Percentiles rank a stretch among this genome's conserved stretches.
Conservation (phyloP, 2,329 filamentous ascomycete species). For the Fusarium coffeatum region DNA sequence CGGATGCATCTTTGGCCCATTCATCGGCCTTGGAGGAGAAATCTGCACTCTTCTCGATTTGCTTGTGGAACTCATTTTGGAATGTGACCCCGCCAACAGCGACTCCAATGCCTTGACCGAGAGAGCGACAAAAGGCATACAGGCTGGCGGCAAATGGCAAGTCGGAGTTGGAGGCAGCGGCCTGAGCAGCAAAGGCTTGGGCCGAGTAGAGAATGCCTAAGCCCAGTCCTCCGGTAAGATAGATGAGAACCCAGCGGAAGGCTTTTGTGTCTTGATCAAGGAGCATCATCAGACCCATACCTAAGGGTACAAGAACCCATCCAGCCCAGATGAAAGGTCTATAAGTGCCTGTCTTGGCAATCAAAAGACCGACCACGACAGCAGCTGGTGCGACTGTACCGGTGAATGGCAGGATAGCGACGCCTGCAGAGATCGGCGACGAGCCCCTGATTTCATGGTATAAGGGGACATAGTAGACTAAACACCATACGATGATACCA, state of each 20-base stretch:
- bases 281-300: conserved; percentile 66
- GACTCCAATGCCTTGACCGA: conserved; percentile 74
- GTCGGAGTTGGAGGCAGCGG: conserved; percentile 56
- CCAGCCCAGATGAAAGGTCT: conserved; percentile 71
- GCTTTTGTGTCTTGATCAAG: conserved; percentile 62
- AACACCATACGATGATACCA: conserved; percentile 40
- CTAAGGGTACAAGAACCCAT: conserved; percentile 70
- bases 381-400: conserved; percentile 73
- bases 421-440: conserved; percentile 49
- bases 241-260: conserved; percentile 70
- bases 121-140: conserved; percentile 69
- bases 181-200: conserved; percentile 72
- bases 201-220: conserved; percentile 73
- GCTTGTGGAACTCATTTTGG: conserved; percentile 70
- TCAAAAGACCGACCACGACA: conserved; percentile 65
- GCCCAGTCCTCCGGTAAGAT: conserved; percentile 69
- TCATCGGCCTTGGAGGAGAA: conserved; percentile 57
- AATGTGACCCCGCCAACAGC: conserved; percentile 76
- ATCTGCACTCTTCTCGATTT: conserved; percentile 60
- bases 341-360: conserved; percentile 68
- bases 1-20: conserved; percentile 68
- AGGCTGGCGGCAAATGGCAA: conserved; percentile 66
- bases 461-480: conserved; percentile 40
- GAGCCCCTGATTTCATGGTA: conserved; percentile 42
- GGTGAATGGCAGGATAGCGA: conserved; percentile 68